phyloP scores from a whole-genome alignment of 352 stramenopile genomes.

The Pythium apleroticum region DNA sequence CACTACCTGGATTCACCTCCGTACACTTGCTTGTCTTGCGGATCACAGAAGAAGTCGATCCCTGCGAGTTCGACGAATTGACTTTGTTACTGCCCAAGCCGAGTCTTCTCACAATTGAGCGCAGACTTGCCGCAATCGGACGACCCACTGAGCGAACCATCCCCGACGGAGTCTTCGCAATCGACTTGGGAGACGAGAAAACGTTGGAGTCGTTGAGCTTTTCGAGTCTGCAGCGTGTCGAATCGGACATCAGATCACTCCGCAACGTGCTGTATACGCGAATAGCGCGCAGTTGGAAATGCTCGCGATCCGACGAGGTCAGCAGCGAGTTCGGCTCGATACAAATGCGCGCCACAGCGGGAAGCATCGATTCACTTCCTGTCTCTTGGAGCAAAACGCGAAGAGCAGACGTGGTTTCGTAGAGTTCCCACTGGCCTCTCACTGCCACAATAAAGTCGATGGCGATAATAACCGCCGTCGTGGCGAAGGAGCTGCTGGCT shows the following conservation, averaged over 20 bases:
- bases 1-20: not conserved
- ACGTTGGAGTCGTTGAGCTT: not conserved
- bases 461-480: constrained; percentile 21
- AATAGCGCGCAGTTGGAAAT: too few relatives aligned
- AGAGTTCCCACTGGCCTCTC: not conserved
- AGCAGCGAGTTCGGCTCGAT: not conserved
- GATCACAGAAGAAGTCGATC: not conserved
- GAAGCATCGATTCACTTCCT: not conserved
- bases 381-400: not conserved
- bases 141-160: not conserved
- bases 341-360: not conserved
- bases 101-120: not conserved
- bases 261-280: too few relatives aligned
- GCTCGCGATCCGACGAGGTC: too few relatives aligned
- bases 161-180: not conserved
- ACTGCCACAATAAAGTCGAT: constrained; percentile 1
- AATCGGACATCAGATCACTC: too few relatives aligned
- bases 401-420: not conserved
- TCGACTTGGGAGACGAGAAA: not conserved
- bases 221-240: too few relatives aligned
- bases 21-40: not conserved
- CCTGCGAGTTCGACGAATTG: not conserved
- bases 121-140: not conserved
- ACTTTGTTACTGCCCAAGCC: not conserved
- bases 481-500: constrained; percentile 20